Percentiles rank a stretch among this genome's conserved stretches.
These are phyloP conservation scores for Albizia julibrissin DNA, from an alignment of 306 rosid genomes.

Conservation along the genomic window DNA sequence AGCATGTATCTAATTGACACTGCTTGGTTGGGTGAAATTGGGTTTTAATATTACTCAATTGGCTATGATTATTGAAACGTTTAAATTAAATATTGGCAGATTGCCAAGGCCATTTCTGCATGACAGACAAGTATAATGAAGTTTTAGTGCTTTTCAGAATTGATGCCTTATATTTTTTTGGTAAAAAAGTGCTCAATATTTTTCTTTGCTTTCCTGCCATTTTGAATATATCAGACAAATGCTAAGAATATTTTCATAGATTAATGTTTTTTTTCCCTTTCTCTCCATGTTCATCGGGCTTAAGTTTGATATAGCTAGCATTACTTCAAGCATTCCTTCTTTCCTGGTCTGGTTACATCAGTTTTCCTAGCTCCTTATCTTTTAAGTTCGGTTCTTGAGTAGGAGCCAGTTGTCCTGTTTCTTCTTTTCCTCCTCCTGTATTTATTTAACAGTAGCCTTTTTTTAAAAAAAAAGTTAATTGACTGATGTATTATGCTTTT, in stretches of 20 bases:
- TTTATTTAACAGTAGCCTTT: not conserved
- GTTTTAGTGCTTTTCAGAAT: not conserved
- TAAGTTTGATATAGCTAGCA: not conserved
- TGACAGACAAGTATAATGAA: not conserved
- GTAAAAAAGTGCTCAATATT: not conserved
- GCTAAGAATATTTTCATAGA: not conserved
- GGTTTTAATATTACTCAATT: slow-evolving; percentile 9
- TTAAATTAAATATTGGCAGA: not conserved
- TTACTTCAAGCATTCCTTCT: not conserved
- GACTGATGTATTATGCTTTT: slow-evolving; percentile 23
- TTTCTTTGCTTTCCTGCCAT: not conserved
- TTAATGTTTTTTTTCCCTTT: not conserved
- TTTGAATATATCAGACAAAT: not conserved
- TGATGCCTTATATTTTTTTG: not conserved
- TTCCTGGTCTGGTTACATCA: not conserved
- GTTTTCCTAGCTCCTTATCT: not conserved
- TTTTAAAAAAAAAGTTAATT: not conserved
- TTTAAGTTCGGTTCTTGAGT: not conserved
- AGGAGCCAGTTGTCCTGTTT: not conserved
- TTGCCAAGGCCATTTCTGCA: not conserved
- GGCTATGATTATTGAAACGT: not conserved
- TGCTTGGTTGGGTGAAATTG: not conserved
- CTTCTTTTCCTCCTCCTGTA: no score
- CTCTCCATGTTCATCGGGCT: not conserved
- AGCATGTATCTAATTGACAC: not conserved